Evolutionary conservation across 441 rosid species (phyloP), one percentile per base, ranked within the genome.

Genomic region (Gossypium schwendimanii): DNA sequence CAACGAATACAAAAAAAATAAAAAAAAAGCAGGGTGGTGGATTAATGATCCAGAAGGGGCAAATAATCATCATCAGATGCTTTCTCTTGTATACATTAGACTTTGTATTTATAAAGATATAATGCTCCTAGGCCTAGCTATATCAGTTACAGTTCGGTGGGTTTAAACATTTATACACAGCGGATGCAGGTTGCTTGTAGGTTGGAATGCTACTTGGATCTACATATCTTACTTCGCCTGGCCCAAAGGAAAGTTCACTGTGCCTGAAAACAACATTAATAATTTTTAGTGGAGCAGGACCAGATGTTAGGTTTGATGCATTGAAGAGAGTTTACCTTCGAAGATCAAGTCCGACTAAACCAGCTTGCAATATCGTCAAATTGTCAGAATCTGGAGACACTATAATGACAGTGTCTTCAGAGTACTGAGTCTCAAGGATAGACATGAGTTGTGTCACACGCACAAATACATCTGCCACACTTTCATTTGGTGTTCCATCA

Each of bases 381-480:
- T 93, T 90, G 81, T 93, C 98, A n/a, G 97, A 93, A 82, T 93
- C 98, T 41, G 94, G 97, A 2, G 97, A 91, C 60, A 91, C 92
- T 21, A 90, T 87, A 9, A 93, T 50, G 12, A 91, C 63, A 0
- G 96, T 93, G 72, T 87, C 91, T 73, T 79, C 89, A 4, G 98
- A 90, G 84, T 90, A 93, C 14, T 90, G 98, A 44, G 97, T 93
- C 83, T 93, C 96, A 0, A 93, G 94, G 80, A 93, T 90, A 4
- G 97, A 91, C 98, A 93, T 93, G 54, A 91, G 92, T 71, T 93
- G 94, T n/a, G 92, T 93, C 41, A 91, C 84, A 2, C 96, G 97
- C 70, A 91, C 97, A 3, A 93, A 91, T n/a, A 93, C 98, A 60
- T 90, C 97, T 3, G 87, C 64, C 8, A 88, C 93, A 55, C 97